These are phyloP conservation scores for Aureobasidium sp. DNA, from an alignment of 2,329 filamentous ascomycete genomes.

Conservation along the genomic window DNA sequence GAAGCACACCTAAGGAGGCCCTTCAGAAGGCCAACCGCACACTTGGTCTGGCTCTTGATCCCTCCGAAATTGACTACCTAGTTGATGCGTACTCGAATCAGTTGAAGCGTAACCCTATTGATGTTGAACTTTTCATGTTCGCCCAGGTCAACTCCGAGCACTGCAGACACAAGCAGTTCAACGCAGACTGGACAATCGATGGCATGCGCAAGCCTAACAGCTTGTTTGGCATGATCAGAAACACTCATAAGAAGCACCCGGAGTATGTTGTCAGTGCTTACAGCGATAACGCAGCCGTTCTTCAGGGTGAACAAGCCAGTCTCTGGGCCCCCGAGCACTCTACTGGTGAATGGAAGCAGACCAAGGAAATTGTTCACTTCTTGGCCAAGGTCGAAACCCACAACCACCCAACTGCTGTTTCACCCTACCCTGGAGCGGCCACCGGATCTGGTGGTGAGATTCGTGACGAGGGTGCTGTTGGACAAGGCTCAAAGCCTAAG, in stretches of 20 bases:
- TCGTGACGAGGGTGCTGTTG: slow-evolving; percentile 88
- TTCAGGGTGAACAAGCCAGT: slow-evolving; percentile 62
- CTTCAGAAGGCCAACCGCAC: slow-evolving; percentile 77
- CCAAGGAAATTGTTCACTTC: slow-evolving; percentile 78
- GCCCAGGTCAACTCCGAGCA: slow-evolving; percentile 99
- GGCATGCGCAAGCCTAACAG: slow-evolving; percentile 70
- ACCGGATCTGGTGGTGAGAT: slow-evolving; percentile 96
- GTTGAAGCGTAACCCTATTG: slow-evolving; percentile 62
- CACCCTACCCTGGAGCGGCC: slow-evolving; percentile 84
- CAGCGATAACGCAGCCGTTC: slow-evolving; percentile 94
- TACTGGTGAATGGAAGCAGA: slow-evolving; percentile 81
- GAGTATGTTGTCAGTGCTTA: slow-evolving; percentile 89
- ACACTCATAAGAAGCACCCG: slow-evolving; percentile 75
- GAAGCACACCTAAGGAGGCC: slow-evolving; percentile 59
- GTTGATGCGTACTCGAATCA: slow-evolving; percentile 70
- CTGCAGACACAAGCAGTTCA: slow-evolving; percentile 85
- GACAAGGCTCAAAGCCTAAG: slow-evolving; percentile 85
- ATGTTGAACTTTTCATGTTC: slow-evolving; percentile 98
- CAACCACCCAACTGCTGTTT: slow-evolving; percentile 95
- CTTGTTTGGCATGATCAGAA: slow-evolving; percentile 92
- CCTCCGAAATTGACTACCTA: slow-evolving; percentile 85
- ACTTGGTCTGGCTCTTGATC: slow-evolving; percentile 78
- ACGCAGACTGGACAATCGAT: slow-evolving; percentile 92
- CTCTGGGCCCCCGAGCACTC: slow-evolving; percentile 85
- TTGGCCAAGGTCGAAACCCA: slow-evolving; percentile 95